A percentile compares a stretch with the other conserved stretches of the same genome.
Evolutionary conservation across 2,329 filamentous ascomycete genomes (phyloP).

Genomic region (Colletotrichum sp.): DNA sequence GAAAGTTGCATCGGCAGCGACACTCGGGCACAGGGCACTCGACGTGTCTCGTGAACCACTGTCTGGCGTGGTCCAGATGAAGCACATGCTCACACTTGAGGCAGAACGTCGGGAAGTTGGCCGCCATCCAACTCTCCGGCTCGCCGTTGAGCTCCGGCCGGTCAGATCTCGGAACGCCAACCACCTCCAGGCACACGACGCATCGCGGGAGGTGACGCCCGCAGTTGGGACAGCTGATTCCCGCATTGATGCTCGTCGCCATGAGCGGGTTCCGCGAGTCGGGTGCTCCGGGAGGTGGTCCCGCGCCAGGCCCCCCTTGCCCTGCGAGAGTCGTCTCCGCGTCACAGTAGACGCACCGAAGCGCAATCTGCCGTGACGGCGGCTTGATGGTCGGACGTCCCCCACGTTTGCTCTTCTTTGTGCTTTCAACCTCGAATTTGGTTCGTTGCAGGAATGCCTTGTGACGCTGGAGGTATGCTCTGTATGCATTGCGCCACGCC

Average conservation of each 20-base stretch:
- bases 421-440: slow-evolving; percentile 80
- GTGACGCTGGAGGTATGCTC: slow-evolving; percentile 75
- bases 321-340: slow-evolving; percentile 50
- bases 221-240: slow-evolving; percentile 70
- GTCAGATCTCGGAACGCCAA: slow-evolving; percentile 68
- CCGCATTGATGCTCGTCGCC: slow-evolving; percentile 61
- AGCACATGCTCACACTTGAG: slow-evolving; percentile 71
- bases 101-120: slow-evolving; percentile 72
- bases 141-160: slow-evolving; percentile 57
- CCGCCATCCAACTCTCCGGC: slow-evolving; percentile 49
- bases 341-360: slow-evolving; percentile 81
- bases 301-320: slow-evolving; percentile 12
- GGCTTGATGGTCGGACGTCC: slow-evolving; percentile 68
- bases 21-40: slow-evolving; percentile 75
- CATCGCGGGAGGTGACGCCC: slow-evolving; percentile 71
- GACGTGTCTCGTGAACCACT: slow-evolving; percentile 69
- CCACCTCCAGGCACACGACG: slow-evolving; percentile 70
- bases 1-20: slow-evolving; percentile 67
- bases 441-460: slow-evolving; percentile 76
- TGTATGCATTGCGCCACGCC: slow-evolving; percentile 76
- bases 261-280: slow-evolving; percentile 60
- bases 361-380: slow-evolving; percentile 71
- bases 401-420: slow-evolving; percentile 69
- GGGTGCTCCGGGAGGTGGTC: slow-evolving; percentile 12
- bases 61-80: slow-evolving; percentile 70